Evolutionary conservation across 2,329 filamentous ascomycete species (phyloP), one percentile per base, ranked within the genome.

Genomic region (Sporothrix variecibatus): DNA sequence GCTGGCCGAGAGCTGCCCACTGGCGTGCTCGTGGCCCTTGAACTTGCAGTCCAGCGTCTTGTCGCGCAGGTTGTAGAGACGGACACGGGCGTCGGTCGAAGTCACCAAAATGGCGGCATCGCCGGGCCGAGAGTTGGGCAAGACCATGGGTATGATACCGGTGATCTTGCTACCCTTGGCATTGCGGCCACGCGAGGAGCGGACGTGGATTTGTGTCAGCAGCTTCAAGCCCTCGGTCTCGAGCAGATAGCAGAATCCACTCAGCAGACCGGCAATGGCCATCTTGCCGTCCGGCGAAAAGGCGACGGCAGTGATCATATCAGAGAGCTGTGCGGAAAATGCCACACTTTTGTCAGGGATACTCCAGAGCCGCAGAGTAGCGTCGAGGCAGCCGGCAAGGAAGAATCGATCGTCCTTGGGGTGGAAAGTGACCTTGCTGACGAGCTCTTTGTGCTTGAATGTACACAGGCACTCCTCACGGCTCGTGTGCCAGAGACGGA

Each of bases 161-260:
- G 96, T 98, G 78, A 99, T 97, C 81, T 99, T 99, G 84, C 94
- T 97, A 6, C 95, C 95, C 81, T 97, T 98, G 4, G 95, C 93
- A 79, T 98, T 98, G 80, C 94, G 95, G 2, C 96, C 95, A 75
- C 95, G 89, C 0, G 94, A 94, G 0, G 95, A 98, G 62, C 95
- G 91, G n/a, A 98, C 95, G 77, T 97, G 94, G 40, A 98, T 91
- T 80, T 98, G 94, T 1, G 92, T 92, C 77, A 93, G 89, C 72
- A 92, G 89, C 79, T 94, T 96, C 70, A 99, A 84, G 0, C 94
- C 94, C 78, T 98, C 94, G 0, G 96, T 99, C 73, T 97, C 93
- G 82, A 95, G 97, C 78, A 98, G 96, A 77, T 94, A 88, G 80
- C 95, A 97, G 23, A 96, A 84, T 0, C 96, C 96, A 76, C 91